A percentile compares a stretch with the other conserved stretches of the same genome.
Conservation (phyloP, 768 basidiomycete genomes). For the Boletus tylopilopsis region DNA sequence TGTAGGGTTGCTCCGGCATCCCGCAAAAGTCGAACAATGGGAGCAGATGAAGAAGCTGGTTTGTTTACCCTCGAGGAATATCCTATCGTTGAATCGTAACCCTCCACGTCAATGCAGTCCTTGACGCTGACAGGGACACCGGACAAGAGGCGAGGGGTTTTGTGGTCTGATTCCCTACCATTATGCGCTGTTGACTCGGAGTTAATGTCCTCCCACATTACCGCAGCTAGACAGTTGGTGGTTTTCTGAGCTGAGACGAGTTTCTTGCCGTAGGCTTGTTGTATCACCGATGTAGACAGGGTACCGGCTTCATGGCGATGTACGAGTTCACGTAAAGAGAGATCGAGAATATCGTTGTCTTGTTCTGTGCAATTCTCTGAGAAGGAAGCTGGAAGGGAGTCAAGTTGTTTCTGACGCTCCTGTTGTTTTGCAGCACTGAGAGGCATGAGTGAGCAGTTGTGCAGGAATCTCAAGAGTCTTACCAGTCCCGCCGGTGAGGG, state of each 20-base stretch:
- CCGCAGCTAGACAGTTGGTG: constrained; percentile 50
- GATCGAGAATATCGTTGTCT: constrained; percentile 34
- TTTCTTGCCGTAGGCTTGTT: constrained; percentile 40
- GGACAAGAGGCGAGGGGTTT: constrained; percentile 29
- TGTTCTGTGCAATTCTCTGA: constrained; percentile 29
- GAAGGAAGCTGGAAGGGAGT: constrained; percentile 29
- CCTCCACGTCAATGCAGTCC: constrained; percentile 43
- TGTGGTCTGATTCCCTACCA: constrained; percentile 3
- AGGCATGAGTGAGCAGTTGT: background rate
- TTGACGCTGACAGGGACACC: constrained; percentile 51
- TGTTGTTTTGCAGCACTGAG: constrained; percentile 34
- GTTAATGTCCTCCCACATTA: constrained; percentile 35
- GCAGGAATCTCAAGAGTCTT: constrained; percentile 2
- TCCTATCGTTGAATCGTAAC: constrained; percentile 45
- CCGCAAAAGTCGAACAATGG: constrained; percentile 37
- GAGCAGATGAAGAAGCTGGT: constrained; percentile 34
- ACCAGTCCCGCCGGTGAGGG: constrained; percentile 29
- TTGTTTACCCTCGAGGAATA: constrained; percentile 36
- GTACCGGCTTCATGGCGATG: constrained; percentile 26
- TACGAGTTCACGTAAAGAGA: constrained; percentile 37
- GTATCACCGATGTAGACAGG: constrained; percentile 29
- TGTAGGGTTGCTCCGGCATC: constrained; percentile 42
- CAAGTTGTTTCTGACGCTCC: constrained; percentile 28
- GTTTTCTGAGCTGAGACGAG: constrained; percentile 36
- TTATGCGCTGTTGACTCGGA: constrained; percentile 1